Conservation (phyloP, 306 rosid species). For the Astragalus glycyphyllos region DNA sequence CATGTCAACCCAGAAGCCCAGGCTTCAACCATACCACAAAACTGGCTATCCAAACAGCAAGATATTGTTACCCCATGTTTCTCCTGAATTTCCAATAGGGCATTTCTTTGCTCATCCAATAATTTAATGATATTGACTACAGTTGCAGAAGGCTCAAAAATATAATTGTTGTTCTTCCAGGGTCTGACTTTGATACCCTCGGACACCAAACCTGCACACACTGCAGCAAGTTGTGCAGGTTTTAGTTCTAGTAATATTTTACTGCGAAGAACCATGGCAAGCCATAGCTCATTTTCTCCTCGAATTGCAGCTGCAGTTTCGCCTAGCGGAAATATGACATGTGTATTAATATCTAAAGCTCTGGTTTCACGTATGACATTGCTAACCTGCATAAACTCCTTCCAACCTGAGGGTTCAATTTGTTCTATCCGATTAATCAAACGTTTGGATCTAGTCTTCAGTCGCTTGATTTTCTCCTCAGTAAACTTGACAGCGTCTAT, state of each 20-base stretch:
- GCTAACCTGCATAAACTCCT: slow-evolving; percentile 93
- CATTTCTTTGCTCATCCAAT: slow-evolving; percentile 72
- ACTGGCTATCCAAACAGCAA: slow-evolving; percentile 83
- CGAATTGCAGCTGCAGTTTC: slow-evolving; percentile 94
- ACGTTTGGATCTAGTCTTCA: slow-evolving; percentile 77
- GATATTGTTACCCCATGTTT: slow-evolving; percentile 72
- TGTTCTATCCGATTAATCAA: slow-evolving; percentile 79
- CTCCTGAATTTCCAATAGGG: slow-evolving; percentile 68
- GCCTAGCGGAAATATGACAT: slow-evolving; percentile 80
- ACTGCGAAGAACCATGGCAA: slow-evolving; percentile 90
- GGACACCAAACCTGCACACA: slow-evolving; percentile 79
- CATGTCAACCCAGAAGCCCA: slow-evolving; percentile 98
- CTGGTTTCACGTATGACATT: slow-evolving; percentile 87
- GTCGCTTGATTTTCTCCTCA: slow-evolving; percentile 83
- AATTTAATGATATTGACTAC: slow-evolving; percentile 55
- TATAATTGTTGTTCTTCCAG: slow-evolving; percentile 71
- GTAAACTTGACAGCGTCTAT: slow-evolving; percentile 60
- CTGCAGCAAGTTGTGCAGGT: slow-evolving; percentile 88
- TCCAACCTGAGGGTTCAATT: slow-evolving; percentile 99
- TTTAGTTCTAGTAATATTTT: slow-evolving; percentile 72
- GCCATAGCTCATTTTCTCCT: slow-evolving; percentile 98
- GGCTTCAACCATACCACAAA: slow-evolving; percentile 97
- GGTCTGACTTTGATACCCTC: slow-evolving; percentile 94
- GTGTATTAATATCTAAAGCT: slow-evolving; percentile 78
- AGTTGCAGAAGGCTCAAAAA: slow-evolving; percentile 72